phyloP scores from a whole-genome alignment of 2,329 filamentous ascomycete species.

The Alternaria sp. region DNA sequence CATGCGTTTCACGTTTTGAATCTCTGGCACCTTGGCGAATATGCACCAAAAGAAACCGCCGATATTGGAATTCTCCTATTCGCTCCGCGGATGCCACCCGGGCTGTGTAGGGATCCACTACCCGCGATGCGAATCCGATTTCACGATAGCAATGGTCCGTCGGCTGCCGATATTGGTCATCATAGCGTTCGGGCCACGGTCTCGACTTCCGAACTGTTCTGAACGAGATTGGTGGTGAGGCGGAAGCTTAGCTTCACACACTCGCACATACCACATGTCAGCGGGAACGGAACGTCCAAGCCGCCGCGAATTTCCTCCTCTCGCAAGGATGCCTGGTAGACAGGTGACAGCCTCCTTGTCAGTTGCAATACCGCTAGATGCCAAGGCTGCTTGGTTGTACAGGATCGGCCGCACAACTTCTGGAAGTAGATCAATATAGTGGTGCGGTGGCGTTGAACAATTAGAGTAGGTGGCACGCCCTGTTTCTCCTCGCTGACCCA shows the following conservation, averaged over 20 bases:
- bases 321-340: neutral
- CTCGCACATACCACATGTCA: neutral
- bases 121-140: neutral
- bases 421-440: neutral
- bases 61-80: neutral
- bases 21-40: slow-evolving; percentile 3
- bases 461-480: neutral
- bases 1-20: slow-evolving; percentile 17
- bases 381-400: neutral
- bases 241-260: neutral
- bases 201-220: neutral
- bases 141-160: neutral
- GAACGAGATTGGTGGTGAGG: neutral
- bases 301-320: neutral
- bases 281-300: neutral
- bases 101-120: neutral
- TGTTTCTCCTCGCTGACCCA: neutral
- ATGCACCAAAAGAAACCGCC: neutral
- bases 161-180: neutral
- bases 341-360: neutral
- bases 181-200: neutral
- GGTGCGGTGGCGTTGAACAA: neutral
- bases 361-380: neutral
- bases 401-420: neutral
- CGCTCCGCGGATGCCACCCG: neutral